Conservation (phyloP, 495 filamentous ascomycete genomes). For the Ascobolus immersus region DNA sequence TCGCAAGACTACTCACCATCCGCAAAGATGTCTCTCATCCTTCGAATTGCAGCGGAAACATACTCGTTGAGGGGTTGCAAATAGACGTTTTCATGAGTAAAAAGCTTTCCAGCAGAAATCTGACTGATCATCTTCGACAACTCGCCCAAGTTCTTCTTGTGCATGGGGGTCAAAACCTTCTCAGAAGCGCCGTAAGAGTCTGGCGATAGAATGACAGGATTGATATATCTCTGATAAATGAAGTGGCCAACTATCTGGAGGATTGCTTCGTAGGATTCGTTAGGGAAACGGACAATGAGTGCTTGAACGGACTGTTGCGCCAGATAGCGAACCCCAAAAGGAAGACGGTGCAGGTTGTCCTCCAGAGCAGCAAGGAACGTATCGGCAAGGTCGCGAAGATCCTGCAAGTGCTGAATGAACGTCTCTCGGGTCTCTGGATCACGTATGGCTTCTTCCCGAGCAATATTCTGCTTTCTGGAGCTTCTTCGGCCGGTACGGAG, state of each 20-base stretch:
- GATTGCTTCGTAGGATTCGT: conserved; percentile 50
- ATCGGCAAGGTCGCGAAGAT: conserved; percentile 77
- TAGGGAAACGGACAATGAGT: conserved; percentile 46
- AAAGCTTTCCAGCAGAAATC: conserved; percentile 57
- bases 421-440: conserved; percentile 74
- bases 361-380: conserved; percentile 63
- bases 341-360: conserved; percentile 63
- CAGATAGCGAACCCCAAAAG: conserved; percentile 76
- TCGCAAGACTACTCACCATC: conserved; percentile 21
- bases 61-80: conserved; percentile 84
- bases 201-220: conserved; percentile 61
- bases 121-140: conserved; percentile 79
- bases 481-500: conserved; percentile 70
- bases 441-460: conserved; percentile 73
- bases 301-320: conserved; percentile 64
- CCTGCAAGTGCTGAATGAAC: conserved; percentile 80
- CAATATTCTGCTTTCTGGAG: conserved; percentile 49
- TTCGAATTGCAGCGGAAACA: conserved; percentile 58
- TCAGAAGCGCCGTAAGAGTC: conserved; percentile 79
- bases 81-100: conserved; percentile 84
- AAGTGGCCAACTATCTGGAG: conserved; percentile 69
- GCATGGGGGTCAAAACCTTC: conserved; percentile 59
- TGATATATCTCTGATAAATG: conserved; percentile 83
- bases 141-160: conserved; percentile 78
- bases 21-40: conserved; percentile 51